phyloP scores from a whole-genome alignment of 371 early-diverging fungal species.

The Mortierella sp. region DNA sequence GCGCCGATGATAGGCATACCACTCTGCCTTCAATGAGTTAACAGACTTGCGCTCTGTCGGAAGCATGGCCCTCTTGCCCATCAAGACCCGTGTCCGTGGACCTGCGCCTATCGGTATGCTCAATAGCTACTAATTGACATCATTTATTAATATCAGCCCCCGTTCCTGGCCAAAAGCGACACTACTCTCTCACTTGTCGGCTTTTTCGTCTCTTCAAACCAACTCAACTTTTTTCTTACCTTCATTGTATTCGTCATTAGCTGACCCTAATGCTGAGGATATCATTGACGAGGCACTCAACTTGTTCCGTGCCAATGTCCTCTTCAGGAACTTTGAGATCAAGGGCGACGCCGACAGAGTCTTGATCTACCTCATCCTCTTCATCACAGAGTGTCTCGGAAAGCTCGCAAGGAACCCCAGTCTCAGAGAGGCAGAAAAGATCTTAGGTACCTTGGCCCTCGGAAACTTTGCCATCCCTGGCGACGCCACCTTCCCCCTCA shows the following conservation, averaged over 20 bases:
- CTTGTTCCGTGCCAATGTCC: conserved; percentile 95
- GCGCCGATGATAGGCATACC: conserved; percentile 80
- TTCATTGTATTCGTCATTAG: conserved; percentile 38
- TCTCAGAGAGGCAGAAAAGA: conserved; percentile 81
- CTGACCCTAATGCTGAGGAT: conserved; percentile 81
- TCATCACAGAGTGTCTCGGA: conserved; percentile 89
- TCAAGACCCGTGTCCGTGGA: conserved; percentile 90
- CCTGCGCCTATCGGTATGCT: conserved; percentile 80
- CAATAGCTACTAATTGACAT: neutral
- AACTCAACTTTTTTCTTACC: neutral
- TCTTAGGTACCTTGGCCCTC: conserved; percentile 87
- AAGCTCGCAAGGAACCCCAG: conserved; percentile 74
- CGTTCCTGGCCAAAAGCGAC: neutral
- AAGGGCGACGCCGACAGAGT: conserved; percentile 94
- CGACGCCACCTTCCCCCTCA: conserved; percentile 92
- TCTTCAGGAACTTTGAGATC: conserved; percentile 98
- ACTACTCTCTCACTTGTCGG: neutral
- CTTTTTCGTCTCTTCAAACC: neutral
- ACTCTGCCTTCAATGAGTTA: conserved; percentile 87
- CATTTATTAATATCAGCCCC: neutral
- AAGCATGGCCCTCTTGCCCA: conserved; percentile 89
- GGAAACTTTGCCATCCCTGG: conserved; percentile 94
- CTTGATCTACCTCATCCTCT: conserved; percentile 94
- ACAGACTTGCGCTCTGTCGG: conserved; percentile 82
- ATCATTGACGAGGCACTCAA: conserved; percentile 94